Base-by-base conservation (phyloP, 2,329 filamentous ascomycete genomes). In the Epichloe uncinata region DNA sequence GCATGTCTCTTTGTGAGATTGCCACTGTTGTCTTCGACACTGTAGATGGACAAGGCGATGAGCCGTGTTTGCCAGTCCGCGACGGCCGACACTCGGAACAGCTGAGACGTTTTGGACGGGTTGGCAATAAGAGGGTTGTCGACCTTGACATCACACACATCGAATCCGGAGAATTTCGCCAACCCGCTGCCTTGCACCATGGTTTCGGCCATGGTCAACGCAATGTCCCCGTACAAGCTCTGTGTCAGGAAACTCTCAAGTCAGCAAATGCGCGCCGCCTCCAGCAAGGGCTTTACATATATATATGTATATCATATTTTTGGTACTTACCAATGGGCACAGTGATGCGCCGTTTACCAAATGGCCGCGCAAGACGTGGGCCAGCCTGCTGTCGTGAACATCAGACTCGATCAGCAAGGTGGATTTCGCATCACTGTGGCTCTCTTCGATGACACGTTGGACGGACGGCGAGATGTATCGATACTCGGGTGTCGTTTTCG, bases 91-190 rank as follows among this genome's bases (percentile, higher is more conserved):
- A 67, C 59, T 26, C 60, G 61, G 51, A 65, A 63, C 15, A 61
- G 51, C 49, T 65, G 67, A 5, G 61, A 52, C 9, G 53, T 54
- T 8, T 59, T 58, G 43, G 62, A 56, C 9, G 57, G 56, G 3
- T 67, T 51, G 2, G 51, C 54, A 11, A 56, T 48, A 9, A 56
- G 54, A 3, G 46, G 52, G 71, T 87, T 85, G 47, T 74, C 74
- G 1, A 86, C 81, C 61, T 83, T 78, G 71, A 88, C 81, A 45
- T 81, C 70, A 50, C 16, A 52, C 18, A 7, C 30, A 11, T 30
- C 30, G 30, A 30, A 30, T 30, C 8, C 30, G 30, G 30, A 11
- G 3, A 30, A 30, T 30, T 30, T 30, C 30, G 30, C 30, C 30
- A 30, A 30, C 2, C 30, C 30, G 30, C 30, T 30, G 30, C 9